Evolutionary conservation across 441 rosid genomes (phyloP).

Genomic region (Kokia cookei): DNA sequence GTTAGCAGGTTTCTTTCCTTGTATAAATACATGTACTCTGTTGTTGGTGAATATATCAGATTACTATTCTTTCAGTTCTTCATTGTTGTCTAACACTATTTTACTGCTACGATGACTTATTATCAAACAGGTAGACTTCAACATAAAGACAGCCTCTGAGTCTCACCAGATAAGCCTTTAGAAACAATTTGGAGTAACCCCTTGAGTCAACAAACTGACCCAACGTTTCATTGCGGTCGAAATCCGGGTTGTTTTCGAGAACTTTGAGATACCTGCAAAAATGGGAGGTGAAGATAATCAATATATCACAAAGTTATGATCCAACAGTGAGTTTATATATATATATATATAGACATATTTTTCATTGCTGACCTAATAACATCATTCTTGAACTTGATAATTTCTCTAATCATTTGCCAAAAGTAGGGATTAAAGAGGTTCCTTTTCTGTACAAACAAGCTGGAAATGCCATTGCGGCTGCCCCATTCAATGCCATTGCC

Average conservation of each 20-base stretch:
- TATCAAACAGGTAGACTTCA: neutral
- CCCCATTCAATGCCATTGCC: slow-evolving; percentile 94
- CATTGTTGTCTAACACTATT: too few relatives aligned
- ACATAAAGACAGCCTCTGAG: neutral
- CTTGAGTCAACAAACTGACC: slow-evolving; percentile 53
- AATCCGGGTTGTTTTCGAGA: slow-evolving; percentile 59
- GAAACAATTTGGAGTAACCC: slow-evolving; percentile 80
- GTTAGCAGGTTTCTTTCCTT: too few relatives aligned
- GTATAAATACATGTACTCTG: too few relatives aligned
- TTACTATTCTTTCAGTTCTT: too few relatives aligned
- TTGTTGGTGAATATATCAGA: too few relatives aligned
- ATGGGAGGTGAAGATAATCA: neutral
- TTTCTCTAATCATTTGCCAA: slow-evolving; percentile 83
- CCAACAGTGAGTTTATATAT: neutral
- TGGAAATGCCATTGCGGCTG: slow-evolving; percentile 64
- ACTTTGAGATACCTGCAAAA: slow-evolving; percentile 51
- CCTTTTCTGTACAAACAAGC: slow-evolving; percentile 77
- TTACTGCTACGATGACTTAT: neutral
- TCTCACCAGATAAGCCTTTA: slow-evolving; percentile 74
- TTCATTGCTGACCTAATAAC: slow-evolving; percentile 32
- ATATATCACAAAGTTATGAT: slow-evolving; percentile 2
- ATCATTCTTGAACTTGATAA: slow-evolving; percentile 65
- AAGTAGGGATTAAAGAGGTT: slow-evolving; percentile 63
- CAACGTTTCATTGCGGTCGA: slow-evolving; percentile 55
- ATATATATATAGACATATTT: neutral